Base-by-base conservation (phyloP, 2,329 filamentous ascomycete genomes). In the Pestalotiopsis sp. region DNA sequence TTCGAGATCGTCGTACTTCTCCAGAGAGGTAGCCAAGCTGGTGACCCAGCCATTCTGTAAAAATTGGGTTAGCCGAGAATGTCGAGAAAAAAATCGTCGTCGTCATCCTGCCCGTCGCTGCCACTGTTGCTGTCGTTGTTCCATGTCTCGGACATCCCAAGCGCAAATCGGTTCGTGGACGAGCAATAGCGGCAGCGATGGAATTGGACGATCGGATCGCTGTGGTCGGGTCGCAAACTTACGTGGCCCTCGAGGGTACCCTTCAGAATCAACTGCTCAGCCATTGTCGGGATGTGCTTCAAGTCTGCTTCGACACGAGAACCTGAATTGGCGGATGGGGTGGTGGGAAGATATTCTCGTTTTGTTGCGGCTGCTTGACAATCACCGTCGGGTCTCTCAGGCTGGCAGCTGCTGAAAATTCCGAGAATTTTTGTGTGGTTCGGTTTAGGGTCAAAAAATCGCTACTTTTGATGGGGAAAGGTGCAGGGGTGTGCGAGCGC, bases 211-310 rank as follows among this genome's bases (percentile, higher is more conserved):
- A 36, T 62, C 31, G 31, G 27, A 36, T 62, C 17, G 31, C 23
- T 59, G 14, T 36, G 23, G 57, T 36, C 57, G 49, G 70, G 49
- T 68, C 56, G 65, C 58, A 70, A 78, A 90, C 88, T 83, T 89
- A 90, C 88, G 92, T 98, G 95, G 91, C 95, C 95, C 92, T 96
- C 94, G 85, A 97, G 93, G 89, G 93, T 96, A 85, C 94, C 94
- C 89, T 95, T 95, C 86, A 96, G 92, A 88, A 97, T 94, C 85
- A 96, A 89, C 90, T 95, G 92, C 90, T 96, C 93, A 89, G 92
- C 91, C 93, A 96, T 96, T 80, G 80, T 84, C 72, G 74, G 67
- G 72, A 70, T 74, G 68, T 45, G 71, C 49, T 64, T 69, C 68
- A 71, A 71, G 69, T 69, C 68, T 69, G 49, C 70, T 52, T 41